These are phyloP conservation scores for Durusdinium trenchii DNA, from an alignment of 73 alveolate species.

Conservation along the genomic window DNA sequence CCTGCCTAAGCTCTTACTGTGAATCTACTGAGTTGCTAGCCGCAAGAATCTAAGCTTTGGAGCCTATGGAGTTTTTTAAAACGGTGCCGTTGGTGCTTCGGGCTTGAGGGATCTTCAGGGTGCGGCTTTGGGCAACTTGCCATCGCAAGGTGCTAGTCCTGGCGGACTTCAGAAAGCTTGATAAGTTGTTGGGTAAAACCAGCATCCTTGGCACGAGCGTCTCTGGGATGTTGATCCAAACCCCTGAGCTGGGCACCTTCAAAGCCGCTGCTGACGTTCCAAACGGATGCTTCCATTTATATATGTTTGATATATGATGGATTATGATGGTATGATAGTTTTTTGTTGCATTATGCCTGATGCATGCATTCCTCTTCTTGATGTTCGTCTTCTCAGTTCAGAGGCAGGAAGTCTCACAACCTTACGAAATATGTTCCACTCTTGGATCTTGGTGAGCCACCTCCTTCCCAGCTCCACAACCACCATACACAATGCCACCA, in stretches of 20 bases:
- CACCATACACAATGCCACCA: conserved; percentile 85
- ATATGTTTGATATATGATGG: too few species aligned
- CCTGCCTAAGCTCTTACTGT: background rate
- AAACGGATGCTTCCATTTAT: too few species aligned
- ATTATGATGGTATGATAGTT: too few species aligned
- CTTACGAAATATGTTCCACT: too few species aligned
- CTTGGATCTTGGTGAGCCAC: background rate
- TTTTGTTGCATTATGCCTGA: too few species aligned
- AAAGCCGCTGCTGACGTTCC: too few species aligned
- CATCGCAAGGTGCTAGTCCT: conserved; percentile 84
- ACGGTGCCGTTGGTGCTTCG: background rate
- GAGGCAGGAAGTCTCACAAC: too few species aligned
- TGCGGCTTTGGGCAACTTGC: conserved; percentile 68
- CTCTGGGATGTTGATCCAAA: conserved; percentile 74
- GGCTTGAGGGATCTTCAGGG: background rate
- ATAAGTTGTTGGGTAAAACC: background rate
- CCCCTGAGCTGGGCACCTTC: conserved; percentile 70
- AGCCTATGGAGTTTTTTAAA: too few species aligned
- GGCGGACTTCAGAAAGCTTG: background rate
- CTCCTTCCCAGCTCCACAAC: conserved; percentile 63
- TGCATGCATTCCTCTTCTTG: too few species aligned
- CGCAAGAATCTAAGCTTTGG: too few species aligned
- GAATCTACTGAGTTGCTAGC: too few species aligned
- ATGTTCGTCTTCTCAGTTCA: too few species aligned
- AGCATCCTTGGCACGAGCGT: conserved; percentile 22